Conservation (phyloP, 2,329 filamentous ascomycete genomes). For the Fusarium pininemorale region DNA sequence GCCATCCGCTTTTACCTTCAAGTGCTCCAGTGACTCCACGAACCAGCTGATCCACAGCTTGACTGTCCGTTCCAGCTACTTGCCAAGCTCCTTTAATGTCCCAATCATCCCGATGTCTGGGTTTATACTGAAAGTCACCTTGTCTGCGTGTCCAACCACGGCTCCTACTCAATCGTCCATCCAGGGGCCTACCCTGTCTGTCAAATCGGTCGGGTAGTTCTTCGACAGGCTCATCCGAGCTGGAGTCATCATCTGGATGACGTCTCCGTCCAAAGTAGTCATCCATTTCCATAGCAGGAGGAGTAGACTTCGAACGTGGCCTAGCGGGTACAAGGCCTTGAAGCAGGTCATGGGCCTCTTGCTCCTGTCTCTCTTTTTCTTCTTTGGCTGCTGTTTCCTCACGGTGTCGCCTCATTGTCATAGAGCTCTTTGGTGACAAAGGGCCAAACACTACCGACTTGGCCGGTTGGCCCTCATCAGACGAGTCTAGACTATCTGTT, state of each 20-base stretch:
- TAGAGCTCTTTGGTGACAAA: constrained; percentile 59
- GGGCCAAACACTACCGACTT: constrained; percentile 60
- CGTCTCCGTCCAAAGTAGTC: constrained; percentile 35
- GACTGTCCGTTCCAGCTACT: constrained; percentile 54
- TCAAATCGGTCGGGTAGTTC: constrained; percentile 60
- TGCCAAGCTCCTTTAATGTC: constrained; percentile 56
- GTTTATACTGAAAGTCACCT: constrained; percentile 55
- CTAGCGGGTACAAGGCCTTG: constrained; percentile 30
- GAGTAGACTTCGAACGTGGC: constrained; percentile 34
- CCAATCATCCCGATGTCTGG: constrained; percentile 46
- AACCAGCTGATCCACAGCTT: constrained; percentile 50
- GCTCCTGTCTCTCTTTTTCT: constrained; percentile 29
- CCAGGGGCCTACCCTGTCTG: constrained; percentile 52
- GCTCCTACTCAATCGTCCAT: constrained; percentile 29
- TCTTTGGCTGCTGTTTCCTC: constrained; percentile 40
- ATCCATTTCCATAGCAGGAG: constrained; percentile 43
- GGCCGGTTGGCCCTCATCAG: constrained; percentile 25
- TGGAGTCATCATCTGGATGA: constrained; percentile 19
- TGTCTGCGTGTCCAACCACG: constrained; percentile 48
- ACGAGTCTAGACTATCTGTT: constrained; percentile 44
- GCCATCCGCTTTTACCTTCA: constrained; percentile 46
- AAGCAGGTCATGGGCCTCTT: constrained; percentile 29
- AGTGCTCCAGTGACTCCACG: constrained; percentile 42
- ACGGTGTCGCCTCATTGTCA: constrained; percentile 55
- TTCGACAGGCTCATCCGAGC: constrained; percentile 53